Base-by-base conservation (phyloP, 2,329 filamentous ascomycete genomes). In the Ceratocystis harringtonii region DNA sequence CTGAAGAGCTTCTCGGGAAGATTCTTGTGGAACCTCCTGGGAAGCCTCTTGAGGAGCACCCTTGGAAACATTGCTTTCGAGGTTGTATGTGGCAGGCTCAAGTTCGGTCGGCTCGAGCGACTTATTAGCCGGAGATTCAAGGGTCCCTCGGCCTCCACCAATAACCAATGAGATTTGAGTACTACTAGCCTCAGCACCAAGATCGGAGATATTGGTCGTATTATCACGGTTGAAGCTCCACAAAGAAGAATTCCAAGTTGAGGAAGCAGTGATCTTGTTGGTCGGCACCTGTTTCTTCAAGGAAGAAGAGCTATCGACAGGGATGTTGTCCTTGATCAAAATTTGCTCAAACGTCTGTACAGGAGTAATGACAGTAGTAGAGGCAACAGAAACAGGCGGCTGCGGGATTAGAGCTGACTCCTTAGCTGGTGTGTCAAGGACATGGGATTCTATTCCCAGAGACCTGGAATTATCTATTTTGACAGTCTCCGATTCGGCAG, bases 181-280 rank as follows among this genome's bases (percentile, higher is more conserved):
- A 32, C 12, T 32, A 15, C 10, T 41, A 41, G 3, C 36, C 36
- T 57, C 52, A 10, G 15, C 55, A 19, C 10, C 28, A 19, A 3
- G 0, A 4, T 36, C 28, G 15, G 55, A n/a, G 15, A 15, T n/a
- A 17, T 6, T n/a, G 30, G 55, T 1, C 30, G 30, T 36, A n/a
- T n/a, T 30, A 30, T 58, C 55, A 1, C 5, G 15, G 55, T 43
- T 55, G 30, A 65, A 65, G 28, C 52, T 50, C 63, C 63, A 65
- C 36, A 52, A 25, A 8, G 63, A 41, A 15, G 55, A 28, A 10
- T 52, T 4, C 55, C 63, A 65, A 8, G 55, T 48, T 5, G 55
- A 65, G 4, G 57, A 17, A 30, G 25, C 41, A 10, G 41, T 45
- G 4, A 3, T 22, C 2, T 36, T 61, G 6, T 7, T 58, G 1